These are phyloP conservation scores for Aspergillus bertholletiae DNA, from an alignment of 495 filamentous ascomycete genomes.

Conservation along the genomic window DNA sequence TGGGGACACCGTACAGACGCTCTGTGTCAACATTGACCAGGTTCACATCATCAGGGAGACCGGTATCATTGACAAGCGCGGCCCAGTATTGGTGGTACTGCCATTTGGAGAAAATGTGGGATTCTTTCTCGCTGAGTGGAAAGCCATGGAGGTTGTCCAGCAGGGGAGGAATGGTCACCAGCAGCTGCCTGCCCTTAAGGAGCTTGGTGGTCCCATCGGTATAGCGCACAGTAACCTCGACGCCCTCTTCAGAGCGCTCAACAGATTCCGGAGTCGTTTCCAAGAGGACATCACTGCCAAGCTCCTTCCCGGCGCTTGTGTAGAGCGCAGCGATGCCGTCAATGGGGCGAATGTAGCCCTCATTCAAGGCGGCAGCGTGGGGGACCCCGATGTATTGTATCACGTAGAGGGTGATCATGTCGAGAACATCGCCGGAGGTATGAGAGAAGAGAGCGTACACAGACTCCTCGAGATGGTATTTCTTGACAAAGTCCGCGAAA, in stretches of 20 bases:
- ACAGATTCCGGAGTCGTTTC: not conserved
- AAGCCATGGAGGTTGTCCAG: not conserved
- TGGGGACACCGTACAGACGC: no score
- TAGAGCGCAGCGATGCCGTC: conserved; percentile 2
- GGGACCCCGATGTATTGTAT: conserved; percentile 2
- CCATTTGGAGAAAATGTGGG: not conserved
- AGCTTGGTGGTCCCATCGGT: not conserved
- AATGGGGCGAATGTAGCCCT: not conserved
- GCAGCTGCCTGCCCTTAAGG: not conserved
- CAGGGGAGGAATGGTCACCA: not conserved
- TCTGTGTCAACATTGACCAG: no score
- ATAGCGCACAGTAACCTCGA: not conserved
- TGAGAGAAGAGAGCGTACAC: conserved; percentile 20
- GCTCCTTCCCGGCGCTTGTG: not conserved
- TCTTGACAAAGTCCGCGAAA: conserved; percentile 40
- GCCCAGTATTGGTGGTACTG: not conserved
- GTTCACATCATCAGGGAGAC: not conserved
- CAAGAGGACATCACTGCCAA: conserved; percentile 12
- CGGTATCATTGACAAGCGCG: not conserved
- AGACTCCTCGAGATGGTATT: conserved; percentile 31
- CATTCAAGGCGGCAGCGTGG: not conserved
- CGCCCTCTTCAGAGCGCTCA: not conserved
- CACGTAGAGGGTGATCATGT: conserved; percentile 17
- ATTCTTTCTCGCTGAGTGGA: not conserved
- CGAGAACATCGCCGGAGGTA: conserved; percentile 31